phyloP scores from a whole-genome alignment of 257 asterid species.

The Verbascum thapsus region DNA sequence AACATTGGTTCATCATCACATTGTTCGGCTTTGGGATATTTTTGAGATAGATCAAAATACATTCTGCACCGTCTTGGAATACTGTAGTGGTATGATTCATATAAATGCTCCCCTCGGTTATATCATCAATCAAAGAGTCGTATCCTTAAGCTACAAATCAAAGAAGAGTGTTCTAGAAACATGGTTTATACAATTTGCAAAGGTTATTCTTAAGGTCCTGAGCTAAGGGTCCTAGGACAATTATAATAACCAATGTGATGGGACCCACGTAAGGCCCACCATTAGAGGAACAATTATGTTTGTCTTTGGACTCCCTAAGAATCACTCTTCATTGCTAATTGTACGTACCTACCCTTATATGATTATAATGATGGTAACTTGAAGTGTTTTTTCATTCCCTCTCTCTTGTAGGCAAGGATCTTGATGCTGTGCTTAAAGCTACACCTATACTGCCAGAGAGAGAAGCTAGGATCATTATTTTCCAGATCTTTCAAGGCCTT shows the following conservation, averaged over 20 bases:
- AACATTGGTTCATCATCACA: conserved; percentile 86
- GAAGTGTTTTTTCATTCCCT: background rate
- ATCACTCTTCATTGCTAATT: no score
- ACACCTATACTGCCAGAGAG: conserved; percentile 85
- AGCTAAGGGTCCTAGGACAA: no score
- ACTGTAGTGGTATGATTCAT: conserved; percentile 79
- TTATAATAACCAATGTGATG: no score
- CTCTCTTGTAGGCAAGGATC: conserved; percentile 81
- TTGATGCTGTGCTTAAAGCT: conserved; percentile 92
- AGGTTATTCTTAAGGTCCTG: no score
- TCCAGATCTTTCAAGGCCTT: conserved; percentile 96
- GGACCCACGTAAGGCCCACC: no score
- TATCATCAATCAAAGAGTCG: conserved; percentile 8
- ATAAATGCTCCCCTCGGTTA: conserved; percentile 2
- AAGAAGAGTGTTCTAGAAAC: background rate
- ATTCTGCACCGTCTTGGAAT: conserved; percentile 95
- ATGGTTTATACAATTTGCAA: no score
- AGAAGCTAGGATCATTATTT: conserved; percentile 84
- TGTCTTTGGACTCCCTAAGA: no score
- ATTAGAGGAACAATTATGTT: no score
- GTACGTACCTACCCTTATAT: no score
- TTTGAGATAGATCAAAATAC: conserved; percentile 97
- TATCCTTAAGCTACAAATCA: background rate
- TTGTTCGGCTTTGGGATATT: conserved; percentile 98
- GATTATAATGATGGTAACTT: conserved; percentile 3